Base-by-base conservation (phyloP, 139 green algal genomes). In the Dunaliella sp. region DNA sequence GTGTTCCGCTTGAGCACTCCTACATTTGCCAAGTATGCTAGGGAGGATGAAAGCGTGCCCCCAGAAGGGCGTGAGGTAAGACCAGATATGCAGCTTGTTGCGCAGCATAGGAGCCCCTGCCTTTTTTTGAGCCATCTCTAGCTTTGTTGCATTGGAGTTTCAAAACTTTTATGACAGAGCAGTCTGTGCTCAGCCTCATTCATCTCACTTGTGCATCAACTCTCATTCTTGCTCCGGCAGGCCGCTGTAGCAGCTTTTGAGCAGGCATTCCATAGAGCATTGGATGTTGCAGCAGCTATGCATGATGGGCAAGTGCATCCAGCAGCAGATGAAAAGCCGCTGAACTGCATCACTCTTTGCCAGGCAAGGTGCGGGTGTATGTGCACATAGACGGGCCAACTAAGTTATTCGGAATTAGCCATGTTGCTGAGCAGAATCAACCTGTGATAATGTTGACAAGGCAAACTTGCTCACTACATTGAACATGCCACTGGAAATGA, bases 341-440 rank as follows among this genome's bases (percentile, higher is more conserved):
- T 93, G 3, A 91, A 87, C 77, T 93, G 90, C 83, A 76, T 78
- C 34, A 86, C 36, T 12, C 85, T 94, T 1, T 92, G 89, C 72
- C 37, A 88, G 1, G 72, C 92, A 2, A 85, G 91, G 89, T 92
- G 34, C 31, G 59, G 30, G 1, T 24, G 30, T 79, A 30, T 21
- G 16, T 33, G 1, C 34, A 32, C 22, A 12, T 79, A 32, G 31
- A 2, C 16, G 24, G 37, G 35, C 36, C 16, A 73, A 26, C 16
- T n/a, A 73, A 12, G 79, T 36, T 74, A 72, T 36, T 26, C 35
- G 77, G 12, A 77, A 35, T 58, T 32, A 37, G 26, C 26, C 82
- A 36, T 72, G 35, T 32, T 38, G 37, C 21, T 38, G 36, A 22
- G 83, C 75, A 57, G 38, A 26, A 83, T 37, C 33, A 30, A 77